phyloP scores from a whole-genome alignment of 2,329 filamentous ascomycete species.

The Botrytis medusae region DNA sequence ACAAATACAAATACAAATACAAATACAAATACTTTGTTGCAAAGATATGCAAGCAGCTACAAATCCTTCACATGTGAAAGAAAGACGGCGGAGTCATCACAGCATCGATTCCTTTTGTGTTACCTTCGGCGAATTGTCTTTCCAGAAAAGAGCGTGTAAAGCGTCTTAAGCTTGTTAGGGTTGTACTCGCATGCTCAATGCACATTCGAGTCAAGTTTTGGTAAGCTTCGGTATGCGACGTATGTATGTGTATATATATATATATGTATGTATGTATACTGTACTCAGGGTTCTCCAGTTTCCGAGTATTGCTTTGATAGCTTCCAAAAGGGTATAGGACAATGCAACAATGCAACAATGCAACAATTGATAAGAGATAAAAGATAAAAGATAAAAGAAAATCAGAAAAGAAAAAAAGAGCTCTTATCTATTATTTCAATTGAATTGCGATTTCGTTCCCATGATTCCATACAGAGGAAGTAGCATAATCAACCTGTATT shows the following conservation, averaged over 20 bases:
- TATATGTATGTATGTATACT: neutral
- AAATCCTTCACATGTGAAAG: neutral
- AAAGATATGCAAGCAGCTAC: neutral
- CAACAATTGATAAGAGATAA: conserved; percentile 8
- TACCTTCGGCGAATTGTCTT: neutral
- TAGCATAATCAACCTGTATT: neutral
- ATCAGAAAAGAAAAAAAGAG: neutral
- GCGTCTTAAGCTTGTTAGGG: neutral
- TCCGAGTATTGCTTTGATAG: neutral
- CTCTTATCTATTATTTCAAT: conserved; percentile 12
- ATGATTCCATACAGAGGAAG: neutral
- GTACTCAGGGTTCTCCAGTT: conserved; percentile 18
- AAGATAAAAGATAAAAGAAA: neutral
- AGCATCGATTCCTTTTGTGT: neutral
- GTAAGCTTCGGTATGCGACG: neutral
- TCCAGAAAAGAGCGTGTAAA: neutral
- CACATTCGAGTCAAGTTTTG: neutral
- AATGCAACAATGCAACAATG: conserved; percentile 14
- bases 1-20: too few species aligned
- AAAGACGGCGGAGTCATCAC: neutral
- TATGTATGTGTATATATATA: neutral
- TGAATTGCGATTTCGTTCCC: neutral
- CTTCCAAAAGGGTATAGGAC: neutral
- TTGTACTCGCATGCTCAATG: conserved; percentile 1
- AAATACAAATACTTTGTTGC: neutral